Percentiles rank a stretch among this genome's conserved stretches.
Evolutionary conservation across 78 protist species (phyloP).

Genomic region (Polysphondylium violaceum): DNA sequence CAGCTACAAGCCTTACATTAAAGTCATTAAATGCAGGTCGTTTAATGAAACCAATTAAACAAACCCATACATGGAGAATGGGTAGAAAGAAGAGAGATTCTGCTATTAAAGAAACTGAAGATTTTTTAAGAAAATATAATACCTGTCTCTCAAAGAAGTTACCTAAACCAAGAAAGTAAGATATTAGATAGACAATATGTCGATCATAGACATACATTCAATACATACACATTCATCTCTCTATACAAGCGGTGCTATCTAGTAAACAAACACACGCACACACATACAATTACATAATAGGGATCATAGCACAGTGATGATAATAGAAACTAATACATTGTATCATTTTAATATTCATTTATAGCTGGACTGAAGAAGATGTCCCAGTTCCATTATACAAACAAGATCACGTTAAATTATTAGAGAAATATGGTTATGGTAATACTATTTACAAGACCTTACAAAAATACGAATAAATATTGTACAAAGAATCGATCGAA

Average conservation of each 20-base stretch:
- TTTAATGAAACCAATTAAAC: slow-evolving; percentile 54
- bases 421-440: slow-evolving; percentile 70
- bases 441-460: slow-evolving; percentile 49
- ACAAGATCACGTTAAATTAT: slow-evolving; percentile 40
- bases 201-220: too few species aligned
- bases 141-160: slow-evolving; percentile 51
- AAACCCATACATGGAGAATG: slow-evolving; percentile 72
- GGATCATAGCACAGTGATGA: not conserved
- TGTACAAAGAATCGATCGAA: not conserved
- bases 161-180: slow-evolving; percentile 75
- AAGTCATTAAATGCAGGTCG: slow-evolving; percentile 25
- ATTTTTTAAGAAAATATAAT: slow-evolving; percentile 48
- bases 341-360: not conserved
- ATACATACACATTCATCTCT: too few species aligned
- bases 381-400: slow-evolving; percentile 52
- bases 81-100: slow-evolving; percentile 48
- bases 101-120: slow-evolving; percentile 12
- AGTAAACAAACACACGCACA: slow-evolving; percentile 8
- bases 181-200: not conserved
- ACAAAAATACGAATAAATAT: slow-evolving; percentile 51
- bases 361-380: slow-evolving; percentile 70
- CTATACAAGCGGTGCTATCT: too few species aligned
- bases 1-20: slow-evolving; percentile 16
- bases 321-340: not conserved
- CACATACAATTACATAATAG: not conserved